Percentiles rank a stretch among this genome's conserved stretches.
Evolutionary conservation across 2,329 filamentous ascomycete genomes (phyloP).

Genomic region (Trichoderma oligosporum): DNA sequence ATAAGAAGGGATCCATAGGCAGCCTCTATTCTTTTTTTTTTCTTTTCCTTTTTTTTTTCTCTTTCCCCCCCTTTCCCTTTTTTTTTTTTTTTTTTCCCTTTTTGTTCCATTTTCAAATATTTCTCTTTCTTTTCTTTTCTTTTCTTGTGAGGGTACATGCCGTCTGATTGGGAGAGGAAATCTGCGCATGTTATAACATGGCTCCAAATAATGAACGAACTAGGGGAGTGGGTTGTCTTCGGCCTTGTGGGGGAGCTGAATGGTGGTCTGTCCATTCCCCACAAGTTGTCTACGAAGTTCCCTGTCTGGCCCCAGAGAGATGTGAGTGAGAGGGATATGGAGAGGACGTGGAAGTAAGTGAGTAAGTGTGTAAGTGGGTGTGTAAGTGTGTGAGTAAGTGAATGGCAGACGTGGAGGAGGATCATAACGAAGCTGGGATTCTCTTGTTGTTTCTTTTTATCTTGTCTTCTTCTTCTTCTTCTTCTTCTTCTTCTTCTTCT

Average conservation of each 20-base stretch:
- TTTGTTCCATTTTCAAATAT: neutral
- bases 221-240: conserved; percentile 8
- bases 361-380: conserved; percentile 4
- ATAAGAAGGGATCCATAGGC: no score
- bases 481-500: no score
- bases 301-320: conserved; percentile 1
- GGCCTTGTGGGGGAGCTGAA: conserved; percentile 18
- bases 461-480: no score
- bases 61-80: no score
- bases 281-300: conserved; percentile 12
- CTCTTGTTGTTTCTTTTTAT: no score
- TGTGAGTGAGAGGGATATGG: neutral
- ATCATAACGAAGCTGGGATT: no score
- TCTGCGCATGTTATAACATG: neutral
- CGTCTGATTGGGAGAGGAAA: conserved; percentile 8
- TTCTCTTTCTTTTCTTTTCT: neutral
- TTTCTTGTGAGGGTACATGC: neutral
- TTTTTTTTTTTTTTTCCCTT: neutral
- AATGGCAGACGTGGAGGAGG: no score
- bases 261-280: conserved; percentile 14
- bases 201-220: neutral
- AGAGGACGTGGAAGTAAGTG: neutral
- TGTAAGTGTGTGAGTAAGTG: conserved; percentile 9
- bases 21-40: no score
- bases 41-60: no score